Conservation (phyloP, 371 early-diverging fungal genomes). For the Mucor circinelloides region DNA sequence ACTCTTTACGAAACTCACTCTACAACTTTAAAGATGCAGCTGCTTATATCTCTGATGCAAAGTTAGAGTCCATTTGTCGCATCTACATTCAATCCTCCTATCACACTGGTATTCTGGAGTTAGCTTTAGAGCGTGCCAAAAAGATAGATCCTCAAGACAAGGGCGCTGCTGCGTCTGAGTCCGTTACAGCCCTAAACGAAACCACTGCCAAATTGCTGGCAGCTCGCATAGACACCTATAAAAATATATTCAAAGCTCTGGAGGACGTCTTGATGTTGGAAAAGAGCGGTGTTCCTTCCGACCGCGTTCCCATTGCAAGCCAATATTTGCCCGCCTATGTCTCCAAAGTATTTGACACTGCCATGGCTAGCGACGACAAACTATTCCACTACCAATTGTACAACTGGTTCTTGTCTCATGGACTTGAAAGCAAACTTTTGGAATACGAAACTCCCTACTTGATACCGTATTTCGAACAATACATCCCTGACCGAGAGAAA, state of each 20-base stretch:
- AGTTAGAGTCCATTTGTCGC: conserved; percentile 61
- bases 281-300: neutral
- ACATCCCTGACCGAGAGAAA: conserved; percentile 51
- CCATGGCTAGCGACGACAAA: conserved; percentile 54
- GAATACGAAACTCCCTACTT: conserved; percentile 56
- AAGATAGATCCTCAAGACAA: conserved; percentile 64
- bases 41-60: conserved; percentile 43
- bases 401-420: conserved; percentile 63
- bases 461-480: conserved; percentile 67
- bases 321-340: neutral
- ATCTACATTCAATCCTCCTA: conserved; percentile 57
- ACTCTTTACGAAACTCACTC: conserved; percentile 62
- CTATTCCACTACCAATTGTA: conserved; percentile 75
- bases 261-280: conserved; percentile 40
- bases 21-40: conserved; percentile 55
- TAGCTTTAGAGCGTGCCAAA: conserved; percentile 73
- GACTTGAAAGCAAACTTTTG: conserved; percentile 33
- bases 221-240: neutral
- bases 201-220: neutral
- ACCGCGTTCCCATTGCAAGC: neutral
- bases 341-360: conserved; percentile 38
- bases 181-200: conserved; percentile 5
- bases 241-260: conserved; percentile 6
- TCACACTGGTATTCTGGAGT: conserved; percentile 62
- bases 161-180: conserved; percentile 50